Conservation (phyloP, 768 basidiomycete genomes). For the Xanthoconium purpureum region DNA sequence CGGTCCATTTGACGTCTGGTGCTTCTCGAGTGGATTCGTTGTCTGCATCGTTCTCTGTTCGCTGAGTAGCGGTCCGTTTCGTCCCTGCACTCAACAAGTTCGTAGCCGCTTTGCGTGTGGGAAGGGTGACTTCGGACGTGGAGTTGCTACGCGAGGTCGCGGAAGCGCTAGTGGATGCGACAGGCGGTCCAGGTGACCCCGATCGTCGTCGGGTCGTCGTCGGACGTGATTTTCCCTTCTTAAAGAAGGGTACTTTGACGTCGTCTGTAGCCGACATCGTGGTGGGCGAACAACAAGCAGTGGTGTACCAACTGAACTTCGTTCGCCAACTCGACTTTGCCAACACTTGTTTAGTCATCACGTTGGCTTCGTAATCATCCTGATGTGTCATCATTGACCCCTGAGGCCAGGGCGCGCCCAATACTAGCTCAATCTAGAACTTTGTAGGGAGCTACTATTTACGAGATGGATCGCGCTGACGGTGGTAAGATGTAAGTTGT, state of each 20-base stretch:
- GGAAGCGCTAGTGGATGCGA: slow-evolving; percentile 19
- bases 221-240: slow-evolving; percentile 78
- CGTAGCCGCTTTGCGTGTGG: slow-evolving; percentile 59
- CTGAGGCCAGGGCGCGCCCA: background rate
- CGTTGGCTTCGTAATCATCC: slow-evolving; percentile 2
- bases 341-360: slow-evolving; percentile 19
- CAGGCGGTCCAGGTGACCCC: slow-evolving; percentile 47
- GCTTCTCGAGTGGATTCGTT: slow-evolving; percentile 43
- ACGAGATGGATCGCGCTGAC: background rate
- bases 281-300: background rate
- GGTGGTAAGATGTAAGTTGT: background rate
- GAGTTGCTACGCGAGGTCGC: slow-evolving; percentile 21
- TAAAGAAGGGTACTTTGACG: slow-evolving; percentile 81
- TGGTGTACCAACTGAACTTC: too few relatives aligned
- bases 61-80: slow-evolving; percentile 55
- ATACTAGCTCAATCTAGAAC: background rate
- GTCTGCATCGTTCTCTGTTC: slow-evolving; percentile 44
- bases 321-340: background rate
- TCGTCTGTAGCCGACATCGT: slow-evolving; percentile 34
- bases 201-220: slow-evolving; percentile 75
- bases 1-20: slow-evolving; percentile 75
- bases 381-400: slow-evolving; percentile 12
- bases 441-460: background rate
- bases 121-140: slow-evolving; percentile 69
- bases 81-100: slow-evolving; percentile 80